These are phyloP conservation scores for Drosera spatulata DNA, from an alignment of 179 eudicot species.

Conservation along the genomic window DNA sequence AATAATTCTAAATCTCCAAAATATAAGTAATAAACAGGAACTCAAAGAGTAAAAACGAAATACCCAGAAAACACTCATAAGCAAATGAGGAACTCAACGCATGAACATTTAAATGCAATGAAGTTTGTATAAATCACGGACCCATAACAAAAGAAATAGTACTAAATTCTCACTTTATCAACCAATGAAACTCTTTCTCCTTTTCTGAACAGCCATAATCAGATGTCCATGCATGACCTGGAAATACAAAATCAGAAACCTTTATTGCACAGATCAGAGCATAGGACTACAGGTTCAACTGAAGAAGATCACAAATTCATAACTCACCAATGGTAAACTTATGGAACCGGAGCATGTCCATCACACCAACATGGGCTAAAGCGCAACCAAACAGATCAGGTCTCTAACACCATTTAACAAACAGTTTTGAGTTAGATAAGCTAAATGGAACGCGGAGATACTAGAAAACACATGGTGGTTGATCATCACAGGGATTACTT, in stretches of 20 bases:
- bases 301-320: not conserved
- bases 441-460: not conserved
- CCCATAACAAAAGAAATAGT: too few relatives aligned
- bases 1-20: too few relatives aligned
- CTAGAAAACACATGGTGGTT: not conserved
- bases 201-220: constrained; percentile 97
- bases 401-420: constrained; percentile 42
- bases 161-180: constrained; percentile 52
- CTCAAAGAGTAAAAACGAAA: too few relatives aligned
- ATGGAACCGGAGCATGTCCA: constrained; percentile 98
- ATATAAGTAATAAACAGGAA: too few relatives aligned
- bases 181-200: constrained; percentile 87
- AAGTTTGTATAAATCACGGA: too few relatives aligned
- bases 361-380: constrained; percentile 96
- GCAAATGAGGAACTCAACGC: too few relatives aligned
- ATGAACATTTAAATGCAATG: too few relatives aligned
- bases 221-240: constrained; percentile 96
- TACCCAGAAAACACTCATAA: too few relatives aligned
- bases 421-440: constrained; percentile 5
- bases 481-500: constrained; percentile 29
- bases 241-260: constrained; percentile 4
- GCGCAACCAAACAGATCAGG: constrained; percentile 98
- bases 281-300: constrained; percentile 2
- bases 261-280: constrained; percentile 11
- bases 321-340: constrained; percentile 89